These are phyloP conservation scores for Begonia masoniana DNA, from an alignment of 306 rosid species.

Conservation along the genomic window DNA sequence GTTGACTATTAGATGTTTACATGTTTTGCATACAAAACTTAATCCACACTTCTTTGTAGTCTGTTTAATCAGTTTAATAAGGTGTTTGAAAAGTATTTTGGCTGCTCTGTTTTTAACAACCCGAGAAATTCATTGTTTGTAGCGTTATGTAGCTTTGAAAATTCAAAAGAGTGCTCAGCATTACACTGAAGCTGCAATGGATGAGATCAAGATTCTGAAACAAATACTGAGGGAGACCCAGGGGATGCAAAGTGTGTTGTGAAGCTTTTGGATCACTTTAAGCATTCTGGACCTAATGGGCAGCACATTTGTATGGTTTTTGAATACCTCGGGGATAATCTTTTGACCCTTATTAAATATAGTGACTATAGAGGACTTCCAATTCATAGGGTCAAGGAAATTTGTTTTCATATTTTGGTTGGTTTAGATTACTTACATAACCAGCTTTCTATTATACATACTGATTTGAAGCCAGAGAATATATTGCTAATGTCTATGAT, in stretches of 20 bases:
- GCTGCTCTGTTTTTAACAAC: constrained; percentile 9
- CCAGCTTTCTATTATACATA: constrained; percentile 74
- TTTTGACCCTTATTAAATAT: constrained; percentile 70
- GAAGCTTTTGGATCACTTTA: constrained; percentile 86
- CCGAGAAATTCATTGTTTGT: constrained; percentile 17
- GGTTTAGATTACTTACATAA: constrained; percentile 81
- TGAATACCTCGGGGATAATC: constrained; percentile 84
- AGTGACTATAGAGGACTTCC: constrained; percentile 60
- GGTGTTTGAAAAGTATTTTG: neutral
- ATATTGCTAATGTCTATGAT: constrained; percentile 51
- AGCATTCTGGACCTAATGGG: constrained; percentile 84
- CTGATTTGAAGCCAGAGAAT: constrained; percentile 84
- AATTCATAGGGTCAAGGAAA: constrained; percentile 59
- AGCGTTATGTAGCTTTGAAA: constrained; percentile 76
- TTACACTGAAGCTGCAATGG: constrained; percentile 85
- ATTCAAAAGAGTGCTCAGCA: constrained; percentile 84
- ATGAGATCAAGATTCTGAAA: constrained; percentile 71
- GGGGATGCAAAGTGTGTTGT: constrained; percentile 69
- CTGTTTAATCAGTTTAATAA: neutral
- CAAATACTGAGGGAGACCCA: constrained; percentile 72
- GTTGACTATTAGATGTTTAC: no score
- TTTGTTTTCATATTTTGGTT: constrained; percentile 62
- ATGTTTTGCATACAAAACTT: no score
- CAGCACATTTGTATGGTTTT: constrained; percentile 85
- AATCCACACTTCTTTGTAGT: no score